phyloP scores from a whole-genome alignment of 75 land plant genomes.

The Picea glauca region DNA sequence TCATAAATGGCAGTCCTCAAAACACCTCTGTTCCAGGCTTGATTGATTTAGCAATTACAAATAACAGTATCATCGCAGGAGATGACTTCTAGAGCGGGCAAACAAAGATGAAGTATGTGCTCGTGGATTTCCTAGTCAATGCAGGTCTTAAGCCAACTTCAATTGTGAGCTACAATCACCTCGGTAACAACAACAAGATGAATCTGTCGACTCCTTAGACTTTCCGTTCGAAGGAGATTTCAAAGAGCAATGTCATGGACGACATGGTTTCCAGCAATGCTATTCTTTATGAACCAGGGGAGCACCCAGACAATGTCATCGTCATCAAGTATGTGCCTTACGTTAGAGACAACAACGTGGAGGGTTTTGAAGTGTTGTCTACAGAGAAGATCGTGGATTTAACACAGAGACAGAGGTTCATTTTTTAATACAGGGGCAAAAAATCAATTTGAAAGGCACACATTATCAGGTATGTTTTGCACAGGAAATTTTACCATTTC shows the following conservation, averaged over 20 bases:
- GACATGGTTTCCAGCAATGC: constrained; percentile 97
- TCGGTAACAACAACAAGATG: constrained; percentile 89
- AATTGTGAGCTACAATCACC: constrained; percentile 50
- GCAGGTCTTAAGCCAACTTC: constrained; percentile 97
- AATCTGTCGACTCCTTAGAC: constrained; percentile 95
- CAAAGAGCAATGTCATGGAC: constrained; percentile 95
- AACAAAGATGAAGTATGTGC: constrained; percentile 89
- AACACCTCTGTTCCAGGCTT: constrained; percentile 59
- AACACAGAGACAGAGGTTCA: no score
- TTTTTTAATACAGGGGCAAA: no score
- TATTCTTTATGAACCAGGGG: constrained; percentile 71
- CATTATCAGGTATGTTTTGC: no score
- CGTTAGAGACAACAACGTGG: constrained; percentile 31
- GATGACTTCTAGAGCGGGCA: constrained; percentile 98
- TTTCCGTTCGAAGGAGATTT: constrained; percentile 93
- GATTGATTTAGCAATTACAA: not conserved
- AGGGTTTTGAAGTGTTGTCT: no score
- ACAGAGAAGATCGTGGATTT: no score
- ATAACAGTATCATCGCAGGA: constrained; percentile 82
- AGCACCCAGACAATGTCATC: constrained; percentile 28
- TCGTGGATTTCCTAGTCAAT: constrained; percentile 91
- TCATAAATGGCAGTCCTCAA: constrained; percentile 30
- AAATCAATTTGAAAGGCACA: no score
- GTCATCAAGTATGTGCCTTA: constrained; percentile 80
- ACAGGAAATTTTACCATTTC: no score